Evolutionary conservation across 352 stramenopile genomes (phyloP).

Genomic region (Phytopythium chamaehyphon): DNA sequence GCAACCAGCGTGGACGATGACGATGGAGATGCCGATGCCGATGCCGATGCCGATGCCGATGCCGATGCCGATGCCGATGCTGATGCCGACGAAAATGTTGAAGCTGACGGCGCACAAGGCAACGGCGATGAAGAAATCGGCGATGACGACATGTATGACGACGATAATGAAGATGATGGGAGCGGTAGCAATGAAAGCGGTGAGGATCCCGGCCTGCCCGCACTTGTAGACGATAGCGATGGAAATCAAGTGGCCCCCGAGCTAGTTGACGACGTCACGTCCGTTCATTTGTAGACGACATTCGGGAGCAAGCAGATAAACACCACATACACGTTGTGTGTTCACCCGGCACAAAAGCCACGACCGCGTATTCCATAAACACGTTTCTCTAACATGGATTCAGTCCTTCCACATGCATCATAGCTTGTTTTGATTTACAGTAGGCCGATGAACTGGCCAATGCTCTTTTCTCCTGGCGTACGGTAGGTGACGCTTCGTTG

Average conservation of each 20-base stretch:
- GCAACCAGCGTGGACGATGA: conserved; percentile 8
- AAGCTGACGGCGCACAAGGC: too few species aligned
- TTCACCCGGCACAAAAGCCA: conserved; percentile 15
- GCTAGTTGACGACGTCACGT: neutral
- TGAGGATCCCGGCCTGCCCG: conserved; percentile 8
- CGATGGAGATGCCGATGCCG: conserved; percentile 12
- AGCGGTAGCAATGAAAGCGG: conserved; percentile 6
- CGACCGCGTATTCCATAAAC: conserved; percentile 16
- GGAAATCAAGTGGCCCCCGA: neutral
- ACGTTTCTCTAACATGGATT: conserved; percentile 5
- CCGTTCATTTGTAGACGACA: conserved; percentile 1
- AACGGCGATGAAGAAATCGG: conserved; percentile 32
- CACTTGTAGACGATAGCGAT: neutral
- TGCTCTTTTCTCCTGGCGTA: conserved; percentile 66
- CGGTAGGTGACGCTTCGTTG: conserved; percentile 49
- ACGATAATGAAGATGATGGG: conserved; percentile 32
- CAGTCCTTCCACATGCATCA: neutral
- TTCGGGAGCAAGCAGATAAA: too few species aligned
- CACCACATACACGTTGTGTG: conserved; percentile 9
- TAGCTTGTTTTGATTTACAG: conserved; percentile 32
- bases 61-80: conserved; percentile 13
- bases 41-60: conserved; percentile 16
- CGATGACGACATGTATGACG: conserved; percentile 36
- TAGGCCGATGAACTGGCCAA: conserved; percentile 63
- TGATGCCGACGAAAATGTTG: conserved; percentile 10